Evolutionary conservation across 139 green algal genomes (phyloP).

Genomic region (Tetratostichococcus sp.): DNA sequence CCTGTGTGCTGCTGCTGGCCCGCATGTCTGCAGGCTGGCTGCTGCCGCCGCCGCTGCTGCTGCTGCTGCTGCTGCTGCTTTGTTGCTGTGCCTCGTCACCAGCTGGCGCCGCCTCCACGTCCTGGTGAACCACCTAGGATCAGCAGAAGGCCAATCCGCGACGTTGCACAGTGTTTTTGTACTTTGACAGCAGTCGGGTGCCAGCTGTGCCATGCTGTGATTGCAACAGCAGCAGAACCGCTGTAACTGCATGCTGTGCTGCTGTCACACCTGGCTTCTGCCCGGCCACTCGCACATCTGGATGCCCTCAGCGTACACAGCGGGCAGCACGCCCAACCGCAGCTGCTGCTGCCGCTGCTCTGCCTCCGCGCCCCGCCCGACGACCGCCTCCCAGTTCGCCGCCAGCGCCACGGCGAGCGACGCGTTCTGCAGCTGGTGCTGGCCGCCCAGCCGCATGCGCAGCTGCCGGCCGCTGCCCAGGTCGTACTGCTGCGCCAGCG

Average conservation of each 20-base stretch:
- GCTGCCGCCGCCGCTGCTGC: not conserved
- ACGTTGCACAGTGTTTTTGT: too few relatives aligned
- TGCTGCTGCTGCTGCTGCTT: not conserved
- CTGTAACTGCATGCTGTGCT: too few relatives aligned
- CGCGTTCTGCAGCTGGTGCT: constrained; percentile 86
- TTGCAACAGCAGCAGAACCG: too few relatives aligned
- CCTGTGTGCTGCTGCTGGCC: too few relatives aligned
- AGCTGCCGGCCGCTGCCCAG: constrained; percentile 9
- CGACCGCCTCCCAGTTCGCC: constrained; percentile 52
- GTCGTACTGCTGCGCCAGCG: constrained; percentile 31
- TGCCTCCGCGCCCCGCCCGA: constrained; percentile 2
- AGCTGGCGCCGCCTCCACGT: not conserved
- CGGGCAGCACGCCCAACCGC: constrained; percentile 32
- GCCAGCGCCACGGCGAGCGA: constrained; percentile 76
- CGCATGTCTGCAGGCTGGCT: not conserved
- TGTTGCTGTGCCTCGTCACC: not conserved
- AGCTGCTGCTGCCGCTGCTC: constrained; percentile 17
- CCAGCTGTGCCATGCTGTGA: too few relatives aligned
- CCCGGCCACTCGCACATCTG: constrained; percentile 60
- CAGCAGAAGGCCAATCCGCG: too few relatives aligned
- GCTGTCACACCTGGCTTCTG: constrained; percentile 74
- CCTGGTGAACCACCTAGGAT: not conserved
- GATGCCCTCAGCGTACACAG: constrained; percentile 60
- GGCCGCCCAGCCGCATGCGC: constrained; percentile 67
- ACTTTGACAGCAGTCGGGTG: too few relatives aligned